Evolutionary conservation across 495 filamentous ascomycete species (phyloP), one percentile per base, ranked within the genome.

Genomic region (Penicillium chermesinum): DNA sequence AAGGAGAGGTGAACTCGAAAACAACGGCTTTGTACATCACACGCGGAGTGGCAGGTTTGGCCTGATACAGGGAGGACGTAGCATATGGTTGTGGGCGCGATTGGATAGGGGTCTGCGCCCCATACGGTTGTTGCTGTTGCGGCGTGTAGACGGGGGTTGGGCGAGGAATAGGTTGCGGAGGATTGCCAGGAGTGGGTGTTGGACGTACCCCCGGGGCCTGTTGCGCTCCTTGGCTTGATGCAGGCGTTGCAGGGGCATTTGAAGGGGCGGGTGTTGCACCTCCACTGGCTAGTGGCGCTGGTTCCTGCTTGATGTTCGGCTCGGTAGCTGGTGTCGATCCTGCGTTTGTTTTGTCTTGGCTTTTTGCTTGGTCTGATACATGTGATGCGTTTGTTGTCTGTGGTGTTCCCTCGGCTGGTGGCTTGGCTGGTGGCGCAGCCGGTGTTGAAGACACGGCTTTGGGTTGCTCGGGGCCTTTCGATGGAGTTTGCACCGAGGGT

Each of bases 1-100:
- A 52, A 0, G 72, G 72, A 8, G 72, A 76, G 1, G 72, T 73
- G 55, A 96, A 95, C 59, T 96, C 91, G 44, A 98, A 87, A 8
- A 91, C 81, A 2, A 95, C 73, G 13, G 86, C 80, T 32, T 80
- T 79, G 59, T 85, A 83, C 54, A 87, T 80, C 9, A 63, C 64
- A 37, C 66, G 64, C 1, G 62, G 53, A 1, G 62, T 55, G 13
- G 64, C 56, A 7, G 69, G 58, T 20, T 22, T 38, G 1, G 61
- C 52, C 12, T 63, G 67, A 41, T 70, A 73, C 7, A 66, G 56
- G 14, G 55, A 46, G 8, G 70, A 63, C 6, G 68, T 61, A 6
- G 55, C 59, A 18, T 68, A 67, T 41, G 66, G 64, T 1, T 59
- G 63, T 7, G 67, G 64, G 7, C 72, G 69, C 25, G 70, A 69